These are phyloP conservation scores for Suillus spraguei DNA, from an alignment of 768 basidiomycete genomes.

Conservation along the genomic window DNA sequence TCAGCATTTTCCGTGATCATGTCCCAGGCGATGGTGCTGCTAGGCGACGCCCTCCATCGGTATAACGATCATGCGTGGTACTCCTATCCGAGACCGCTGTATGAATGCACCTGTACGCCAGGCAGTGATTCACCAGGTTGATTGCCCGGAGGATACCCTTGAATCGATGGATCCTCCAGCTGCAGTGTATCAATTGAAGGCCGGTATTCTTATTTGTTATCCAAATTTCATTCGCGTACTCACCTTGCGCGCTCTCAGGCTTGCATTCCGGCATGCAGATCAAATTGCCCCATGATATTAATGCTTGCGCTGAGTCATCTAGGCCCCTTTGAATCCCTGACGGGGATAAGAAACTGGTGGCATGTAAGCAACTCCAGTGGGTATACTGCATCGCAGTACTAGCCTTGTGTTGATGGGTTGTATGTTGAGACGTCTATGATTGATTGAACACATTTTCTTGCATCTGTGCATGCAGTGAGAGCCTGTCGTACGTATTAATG, in stretches of 20 bases:
- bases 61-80: neutral
- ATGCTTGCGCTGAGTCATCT: neutral
- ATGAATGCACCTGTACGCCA: neutral
- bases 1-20: neutral
- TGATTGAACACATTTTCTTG: neutral
- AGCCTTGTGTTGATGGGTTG: neutral
- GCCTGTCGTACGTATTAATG: neutral
- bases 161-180: slow-evolving; percentile 3
- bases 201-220: neutral
- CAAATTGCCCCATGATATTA: neutral
- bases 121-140: neutral
- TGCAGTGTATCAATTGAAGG: neutral
- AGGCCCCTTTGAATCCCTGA: neutral
- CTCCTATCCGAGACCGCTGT: slow-evolving; percentile 3
- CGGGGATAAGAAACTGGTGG: neutral
- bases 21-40: neutral
- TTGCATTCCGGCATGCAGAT: slow-evolving; percentile 1
- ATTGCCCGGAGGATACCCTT: neutral
- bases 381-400: neutral
- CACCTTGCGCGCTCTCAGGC: neutral
- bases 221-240: neutral
- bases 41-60: neutral
- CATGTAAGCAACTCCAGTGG: neutral
- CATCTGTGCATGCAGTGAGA: neutral
- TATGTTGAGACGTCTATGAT: slow-evolving; percentile 4